Evolutionary conservation across 768 basidiomycete species (phyloP), one percentile per base, ranked within the genome.

Genomic region (Sarcodon sp.): DNA sequence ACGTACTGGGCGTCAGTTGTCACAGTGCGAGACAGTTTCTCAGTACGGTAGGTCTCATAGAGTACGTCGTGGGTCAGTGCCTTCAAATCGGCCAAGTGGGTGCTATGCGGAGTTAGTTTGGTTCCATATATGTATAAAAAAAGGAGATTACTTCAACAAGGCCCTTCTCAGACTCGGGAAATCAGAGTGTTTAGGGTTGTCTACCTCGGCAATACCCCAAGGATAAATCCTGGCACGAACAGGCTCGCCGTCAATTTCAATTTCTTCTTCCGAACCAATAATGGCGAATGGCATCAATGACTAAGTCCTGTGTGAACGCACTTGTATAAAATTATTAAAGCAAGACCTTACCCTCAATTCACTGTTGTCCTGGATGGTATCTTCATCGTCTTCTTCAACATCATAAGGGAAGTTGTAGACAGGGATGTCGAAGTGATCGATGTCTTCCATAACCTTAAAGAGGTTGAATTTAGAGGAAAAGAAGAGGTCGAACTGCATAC

Each of bases 321-420:
- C 50, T 56, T 7, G 47, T 35, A 33, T n/a, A 15, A 11, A 33
- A 13, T 11, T 15, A 36, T 35, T 41, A 33, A 8, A 16, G 36
- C 48, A 32, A 35, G 36, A n/a, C 64, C 77, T 52, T 60, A 88
- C 89, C 47, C 94, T 75, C 47, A 99, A 80, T 64, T 97, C 93
- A 58, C 86, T 86, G 69, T 98, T 99, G 64, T 99, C 96, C 58
- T 85, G 82, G 51, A 99, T 89, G 3, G 96, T 99, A 59, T 98
- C 96, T 60, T 97, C 93, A 60, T 99, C 96, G 60, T 99, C 96
- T 65, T 99, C 96, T 64, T 99, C 96, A 6, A 94, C 83, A 56
- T 98, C 96, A 63, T 97, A 99, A 0, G 96, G 96, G 76, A 99
- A 99, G 70, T 98, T 98, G 74, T 98, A 98, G 36, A 98, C 85